Percentiles rank a stretch among this genome's conserved stretches.
Conservation (phyloP, 2,329 filamentous ascomycete genomes). For the Exophiala sideris region DNA sequence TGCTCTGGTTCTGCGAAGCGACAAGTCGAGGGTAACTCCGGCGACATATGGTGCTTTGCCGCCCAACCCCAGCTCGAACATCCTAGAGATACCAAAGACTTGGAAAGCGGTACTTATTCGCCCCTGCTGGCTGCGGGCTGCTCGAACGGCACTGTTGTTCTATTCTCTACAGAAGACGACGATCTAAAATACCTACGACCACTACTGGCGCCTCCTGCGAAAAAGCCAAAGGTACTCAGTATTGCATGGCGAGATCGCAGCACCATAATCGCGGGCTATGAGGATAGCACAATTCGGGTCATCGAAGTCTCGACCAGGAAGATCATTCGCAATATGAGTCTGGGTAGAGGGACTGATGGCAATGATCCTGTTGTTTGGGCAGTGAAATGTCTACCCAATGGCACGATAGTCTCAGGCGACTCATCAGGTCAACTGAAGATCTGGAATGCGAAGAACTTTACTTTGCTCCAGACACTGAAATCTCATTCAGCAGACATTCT, state of each 20-base stretch:
- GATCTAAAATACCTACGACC: conserved; percentile 77
- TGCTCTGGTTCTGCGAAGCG: conserved; percentile 71
- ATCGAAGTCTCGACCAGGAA: conserved; percentile 80
- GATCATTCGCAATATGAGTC: conserved; percentile 74
- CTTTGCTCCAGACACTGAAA: conserved; percentile 78
- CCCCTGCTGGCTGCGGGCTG: conserved; percentile 81
- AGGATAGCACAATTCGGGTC: conserved; percentile 90
- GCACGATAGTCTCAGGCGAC: conserved; percentile 90
- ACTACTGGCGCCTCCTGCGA: conserved; percentile 71
- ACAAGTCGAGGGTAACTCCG: conserved; percentile 86
- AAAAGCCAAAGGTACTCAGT: conserved; percentile 85
- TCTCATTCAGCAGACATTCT: conserved; percentile 87
- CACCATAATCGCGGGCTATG: conserved; percentile 82
- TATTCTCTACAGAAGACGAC: conserved; percentile 81
- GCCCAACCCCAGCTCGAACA: conserved; percentile 66
- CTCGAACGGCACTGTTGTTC: conserved; percentile 81
- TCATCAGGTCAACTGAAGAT: conserved; percentile 90
- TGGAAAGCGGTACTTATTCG: conserved; percentile 40
- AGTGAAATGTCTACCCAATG: conserved; percentile 80
- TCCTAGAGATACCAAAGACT: conserved; percentile 32
- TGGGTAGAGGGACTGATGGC: conserved; percentile 77
- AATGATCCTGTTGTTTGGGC: conserved; percentile 91
- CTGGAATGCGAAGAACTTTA: conserved; percentile 91
- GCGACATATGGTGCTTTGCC: conserved; percentile 94
- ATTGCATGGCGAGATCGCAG: conserved; percentile 84